These are phyloP conservation scores for Saraca asoca DNA, from an alignment of 331 rosid genomes.

Conservation along the genomic window DNA sequence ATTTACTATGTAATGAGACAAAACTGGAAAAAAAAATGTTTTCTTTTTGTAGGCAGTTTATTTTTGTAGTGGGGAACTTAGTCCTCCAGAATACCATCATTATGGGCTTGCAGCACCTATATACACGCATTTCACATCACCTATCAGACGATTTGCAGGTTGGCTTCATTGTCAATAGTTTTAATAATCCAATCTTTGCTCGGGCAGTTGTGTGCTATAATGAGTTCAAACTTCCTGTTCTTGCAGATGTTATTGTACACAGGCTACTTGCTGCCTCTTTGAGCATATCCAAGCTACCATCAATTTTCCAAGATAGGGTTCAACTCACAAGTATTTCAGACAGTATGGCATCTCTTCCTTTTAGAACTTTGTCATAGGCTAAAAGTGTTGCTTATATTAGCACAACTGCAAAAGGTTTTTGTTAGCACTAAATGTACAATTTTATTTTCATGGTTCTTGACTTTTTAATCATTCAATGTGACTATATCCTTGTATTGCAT, in stretches of 20 bases:
- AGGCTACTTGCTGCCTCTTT: conserved; percentile 93
- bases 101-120: conserved; percentile 94
- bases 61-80: conserved; percentile 95
- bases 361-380: neutral
- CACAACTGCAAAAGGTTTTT: neutral
- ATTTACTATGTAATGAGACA: conserved; percentile 12
- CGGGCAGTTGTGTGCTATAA: conserved; percentile 25
- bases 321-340: conserved; percentile 81
- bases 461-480: conserved; percentile 1
- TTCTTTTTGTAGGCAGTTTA: conserved; percentile 74
- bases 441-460: conserved; percentile 15
- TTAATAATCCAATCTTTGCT: conserved; percentile 15
- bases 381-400: too few species aligned
- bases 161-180: conserved; percentile 11
- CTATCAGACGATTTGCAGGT: conserved; percentile 97
- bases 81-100: conserved; percentile 90
- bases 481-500: too few species aligned
- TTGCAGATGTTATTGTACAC: conserved; percentile 90
- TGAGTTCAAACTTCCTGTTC: conserved; percentile 28
- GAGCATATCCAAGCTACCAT: conserved; percentile 73
- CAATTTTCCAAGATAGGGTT: conserved; percentile 72
- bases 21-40: neutral
- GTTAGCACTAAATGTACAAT: neutral
- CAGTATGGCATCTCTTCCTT: conserved; percentile 57
- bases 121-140: conserved; percentile 98